A percentile compares a stretch with the other conserved stretches of the same genome.
Conservation (phyloP, 768 basidiomycete species). For the Xerocomellus amylosporus region DNA sequence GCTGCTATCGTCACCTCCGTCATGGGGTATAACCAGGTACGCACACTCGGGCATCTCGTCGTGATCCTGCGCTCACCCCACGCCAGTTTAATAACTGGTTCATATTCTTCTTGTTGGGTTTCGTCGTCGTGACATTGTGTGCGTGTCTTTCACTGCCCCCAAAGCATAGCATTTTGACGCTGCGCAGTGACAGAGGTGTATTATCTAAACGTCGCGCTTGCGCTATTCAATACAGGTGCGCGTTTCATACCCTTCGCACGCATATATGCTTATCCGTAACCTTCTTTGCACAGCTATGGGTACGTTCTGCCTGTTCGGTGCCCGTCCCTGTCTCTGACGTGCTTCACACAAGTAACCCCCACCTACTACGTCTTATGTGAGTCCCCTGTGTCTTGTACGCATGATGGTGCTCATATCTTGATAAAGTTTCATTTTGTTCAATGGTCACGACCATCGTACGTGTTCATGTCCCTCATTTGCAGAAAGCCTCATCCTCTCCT, state of each 20-base stretch:
- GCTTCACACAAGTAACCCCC: slow-evolving; percentile 59
- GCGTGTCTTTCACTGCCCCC: slow-evolving; percentile 28
- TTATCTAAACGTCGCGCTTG: slow-evolving; percentile 94
- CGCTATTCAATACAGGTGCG: slow-evolving; percentile 88
- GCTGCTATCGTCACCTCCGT: slow-evolving; percentile 82
- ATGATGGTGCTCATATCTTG: background rate
- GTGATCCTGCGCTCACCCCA: background rate
- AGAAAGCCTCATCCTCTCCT: slow-evolving; percentile 1
- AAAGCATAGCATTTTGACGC: slow-evolving; percentile 3
- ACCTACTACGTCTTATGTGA: slow-evolving; percentile 84
- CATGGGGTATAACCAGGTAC: slow-evolving; percentile 73
- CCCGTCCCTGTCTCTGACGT: slow-evolving; percentile 13
- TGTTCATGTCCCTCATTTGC: slow-evolving; percentile 7
- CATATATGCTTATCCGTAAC: slow-evolving; percentile 1
- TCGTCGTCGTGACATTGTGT: slow-evolving; percentile 81
- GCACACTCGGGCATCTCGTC: slow-evolving; percentile 16
- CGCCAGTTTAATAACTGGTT: slow-evolving; percentile 88
- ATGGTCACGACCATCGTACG: slow-evolving; percentile 79
- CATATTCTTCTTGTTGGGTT: slow-evolving; percentile 81
- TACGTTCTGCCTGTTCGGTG: slow-evolving; percentile 30
- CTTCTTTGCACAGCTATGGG: slow-evolving; percentile 55
- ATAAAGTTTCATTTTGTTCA: slow-evolving; percentile 75
- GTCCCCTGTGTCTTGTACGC: slow-evolving; percentile 22
- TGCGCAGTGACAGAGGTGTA: slow-evolving; percentile 81
- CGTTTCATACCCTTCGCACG: background rate